A percentile compares a stretch with the other conserved stretches of the same genome.
phyloP scores from a whole-genome alignment of 1,284 basidiomycete species.

The Austroboletus niveus region DNA sequence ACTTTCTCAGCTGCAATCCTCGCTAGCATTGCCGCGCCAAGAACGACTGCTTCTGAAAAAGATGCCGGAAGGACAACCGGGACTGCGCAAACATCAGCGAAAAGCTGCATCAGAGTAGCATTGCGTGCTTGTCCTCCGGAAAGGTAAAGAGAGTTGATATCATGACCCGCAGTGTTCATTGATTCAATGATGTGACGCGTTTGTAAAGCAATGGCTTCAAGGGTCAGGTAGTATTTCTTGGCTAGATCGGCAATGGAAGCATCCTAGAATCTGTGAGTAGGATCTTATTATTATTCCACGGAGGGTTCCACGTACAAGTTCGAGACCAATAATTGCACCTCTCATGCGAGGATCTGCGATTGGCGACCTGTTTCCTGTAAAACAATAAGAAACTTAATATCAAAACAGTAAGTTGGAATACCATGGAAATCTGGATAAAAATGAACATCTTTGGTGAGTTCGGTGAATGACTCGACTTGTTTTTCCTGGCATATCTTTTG shows the following conservation, averaged over 20 bases:
- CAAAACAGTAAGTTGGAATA: conserved; percentile 23
- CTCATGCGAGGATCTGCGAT: conserved; percentile 93
- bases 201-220: conserved; percentile 94
- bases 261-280: conserved; percentile 46
- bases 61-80: conserved; percentile 83
- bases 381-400: neutral
- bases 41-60: conserved; percentile 82
- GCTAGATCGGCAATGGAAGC: conserved; percentile 80
- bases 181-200: conserved; percentile 93
- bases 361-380: conserved; percentile 88
- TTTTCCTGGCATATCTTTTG: conserved; percentile 63
- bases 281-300: neutral
- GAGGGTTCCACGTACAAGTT: conserved; percentile 51
- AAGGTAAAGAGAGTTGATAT: conserved; percentile 88
- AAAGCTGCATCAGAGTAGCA: conserved; percentile 76
- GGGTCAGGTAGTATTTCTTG: conserved; percentile 86
- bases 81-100: conserved; percentile 84
- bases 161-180: conserved; percentile 87
- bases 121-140: conserved; percentile 92
- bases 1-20: conserved; percentile 76
- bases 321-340: conserved; percentile 87
- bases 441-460: conserved; percentile 87
- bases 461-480: conserved; percentile 63
- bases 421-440: conserved; percentile 94
- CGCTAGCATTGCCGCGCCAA: conserved; percentile 93